These are phyloP conservation scores for Aspergillus aculeatinus DNA, from an alignment of 2,329 filamentous ascomycete species.

Conservation along the genomic window DNA sequence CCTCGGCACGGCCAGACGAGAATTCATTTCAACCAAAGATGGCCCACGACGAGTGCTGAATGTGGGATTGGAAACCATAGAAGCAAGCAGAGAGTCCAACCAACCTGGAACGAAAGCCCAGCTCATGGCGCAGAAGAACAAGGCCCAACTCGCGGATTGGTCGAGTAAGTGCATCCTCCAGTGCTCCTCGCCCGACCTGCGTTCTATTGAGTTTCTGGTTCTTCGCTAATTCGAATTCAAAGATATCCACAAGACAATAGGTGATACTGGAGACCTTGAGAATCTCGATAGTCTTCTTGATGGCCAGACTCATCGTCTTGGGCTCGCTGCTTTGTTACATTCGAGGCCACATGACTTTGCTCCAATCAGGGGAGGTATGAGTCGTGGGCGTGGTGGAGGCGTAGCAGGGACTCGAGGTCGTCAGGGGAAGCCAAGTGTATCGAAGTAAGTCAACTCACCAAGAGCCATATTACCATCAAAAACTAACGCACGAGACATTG, in stretches of 20 bases:
- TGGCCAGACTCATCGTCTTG: slow-evolving; percentile 41
- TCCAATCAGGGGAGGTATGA: slow-evolving; percentile 1
- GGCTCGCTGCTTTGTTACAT: slow-evolving; percentile 24
- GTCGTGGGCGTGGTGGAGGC: slow-evolving; percentile 27
- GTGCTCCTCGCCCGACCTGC: background rate
- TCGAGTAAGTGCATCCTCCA: slow-evolving; percentile 29
- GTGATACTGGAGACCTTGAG: slow-evolving; percentile 32
- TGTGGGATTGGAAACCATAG: slow-evolving; percentile 26
- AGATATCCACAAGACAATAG: slow-evolving; percentile 33
- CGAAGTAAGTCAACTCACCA: background rate
- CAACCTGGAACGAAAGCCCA: slow-evolving; percentile 30
- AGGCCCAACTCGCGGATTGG: slow-evolving; percentile 31
- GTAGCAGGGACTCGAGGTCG: slow-evolving; percentile 24
- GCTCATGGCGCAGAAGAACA: slow-evolving; percentile 26
- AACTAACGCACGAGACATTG: background rate
- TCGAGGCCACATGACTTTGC: slow-evolving; percentile 12
- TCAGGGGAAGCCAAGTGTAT: background rate
- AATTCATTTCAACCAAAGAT: slow-evolving; percentile 38
- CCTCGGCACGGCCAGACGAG: slow-evolving; percentile 38
- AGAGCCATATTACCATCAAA: background rate
- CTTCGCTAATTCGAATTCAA: slow-evolving; percentile 11
- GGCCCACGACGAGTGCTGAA: slow-evolving; percentile 9
- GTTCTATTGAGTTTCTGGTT: background rate
- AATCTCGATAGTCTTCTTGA: slow-evolving; percentile 33
- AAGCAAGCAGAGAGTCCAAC: slow-evolving; percentile 31